Base-by-base conservation (phyloP, 2,329 filamentous ascomycete genomes). In the Fusarium sp. region DNA sequence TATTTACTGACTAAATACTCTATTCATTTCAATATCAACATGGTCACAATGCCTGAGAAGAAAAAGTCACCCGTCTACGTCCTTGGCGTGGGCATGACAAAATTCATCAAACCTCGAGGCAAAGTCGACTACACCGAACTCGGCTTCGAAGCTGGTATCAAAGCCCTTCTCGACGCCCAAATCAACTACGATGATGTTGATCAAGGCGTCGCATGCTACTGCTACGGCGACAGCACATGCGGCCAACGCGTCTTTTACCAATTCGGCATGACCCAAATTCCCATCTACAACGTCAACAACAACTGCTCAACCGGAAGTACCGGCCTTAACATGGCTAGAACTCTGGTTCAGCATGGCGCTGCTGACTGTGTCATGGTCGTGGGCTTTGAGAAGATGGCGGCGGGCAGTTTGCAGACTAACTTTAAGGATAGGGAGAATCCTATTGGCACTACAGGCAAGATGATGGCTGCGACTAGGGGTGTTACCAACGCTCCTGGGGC, bases 171-270 rank as follows among this genome's bases (percentile, higher is more conserved):
- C 20, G 91, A 93, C 80, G 94, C 94, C 4, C 92, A 97, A 70
- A 94, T 98, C 87, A 97, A 90, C 84, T 98, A 98, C 85, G 95
- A 98, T 81, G 94, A 98, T 69, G 94, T 98, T 61, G 94, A 98
- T 71, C 93, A 97, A 80, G 95, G 94, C 69, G 88, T 98, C 14
- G 96, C 95, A n/a, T 98, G 95, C 87, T 98, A 97, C 86, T 97
- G 94, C 87, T 98, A 97, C 81, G 95, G 95, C 78, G 95, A 98
- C 85, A 94, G 91, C 71, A 97, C 95, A 60, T 96, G 93, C 82
- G 95, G 95, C 50, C 95, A 98, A 86, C 92, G 95, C 73, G 95
- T 98, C 78, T 98, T 98, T 84, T 98, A 98, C 84, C 95, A 98
- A 84, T 98, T 98, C 81, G 96, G 95, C 85, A 95, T 98, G 91